Evolutionary conservation across 805 yeast species (phyloP), one percentile per base, ranked within the genome.

Genomic region (Candida tallmaniae): DNA sequence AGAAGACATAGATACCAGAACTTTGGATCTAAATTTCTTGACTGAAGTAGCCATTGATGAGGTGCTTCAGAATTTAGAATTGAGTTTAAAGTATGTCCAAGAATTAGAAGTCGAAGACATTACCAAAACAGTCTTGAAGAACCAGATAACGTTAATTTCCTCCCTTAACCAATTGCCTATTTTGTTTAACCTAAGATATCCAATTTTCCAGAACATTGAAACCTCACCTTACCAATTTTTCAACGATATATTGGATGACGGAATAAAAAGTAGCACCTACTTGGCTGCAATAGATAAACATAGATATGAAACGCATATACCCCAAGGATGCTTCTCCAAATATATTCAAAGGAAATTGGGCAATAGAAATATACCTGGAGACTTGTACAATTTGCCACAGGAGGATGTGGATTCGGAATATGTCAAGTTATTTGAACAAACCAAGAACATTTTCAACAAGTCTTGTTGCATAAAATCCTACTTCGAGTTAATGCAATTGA

Each of bases 1-100:
- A 48, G 93, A 83, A 50, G 94, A 84, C 56, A 58, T 83, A 21
- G 78, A 78, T 36, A 73, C 82, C 1, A 74, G 80, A 45, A 66
- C 68, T 10, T 76, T 80, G 78, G 78, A 76, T 24, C 46, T 65
- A 68, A 47, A 44, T 40, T 60, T 58, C 34, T 51, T 64, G 30
- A 31, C 33, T 10, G 50, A 45, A 30, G 47, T 60, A 6, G 37
- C 53, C 9, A 33, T 50, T 4, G 48, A 46, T 13, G 41, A 45
- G 6, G 52, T 60, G 0, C 21, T 49, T 4, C 43, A 46, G 6
- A 59, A 53, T n/a, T 38, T 78, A 5, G 53, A 61, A 4, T 39
- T 39, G 6, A 49, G 73, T 1, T 50, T 67, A 1, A 40, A 5
- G 32, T 2, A 66, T 66, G 38, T 37, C n/a, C 14, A 21, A 3